Conservation (phyloP, 257 asterid genomes). For the Nicotiana tabacum region DNA sequence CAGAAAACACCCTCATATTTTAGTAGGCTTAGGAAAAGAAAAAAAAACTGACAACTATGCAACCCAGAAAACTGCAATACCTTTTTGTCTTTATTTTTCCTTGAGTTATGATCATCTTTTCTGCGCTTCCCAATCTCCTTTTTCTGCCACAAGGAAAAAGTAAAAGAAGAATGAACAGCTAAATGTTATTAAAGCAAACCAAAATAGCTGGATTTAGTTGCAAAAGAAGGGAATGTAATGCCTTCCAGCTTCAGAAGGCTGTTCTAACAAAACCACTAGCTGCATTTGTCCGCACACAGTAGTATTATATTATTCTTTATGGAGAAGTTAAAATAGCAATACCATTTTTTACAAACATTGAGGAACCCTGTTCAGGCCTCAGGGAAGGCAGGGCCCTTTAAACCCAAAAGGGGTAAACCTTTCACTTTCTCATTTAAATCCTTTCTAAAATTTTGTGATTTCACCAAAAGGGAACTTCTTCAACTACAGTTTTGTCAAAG, state of each 20-base stretch:
- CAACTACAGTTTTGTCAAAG: neutral
- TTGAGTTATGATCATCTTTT: constrained; percentile 69
- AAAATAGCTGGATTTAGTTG: neutral
- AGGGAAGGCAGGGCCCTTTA: neutral
- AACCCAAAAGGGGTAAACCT: neutral
- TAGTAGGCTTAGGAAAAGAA: neutral
- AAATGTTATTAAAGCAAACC: neutral
- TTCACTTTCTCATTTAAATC: neutral
- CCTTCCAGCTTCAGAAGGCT: neutral
- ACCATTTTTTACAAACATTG: neutral
- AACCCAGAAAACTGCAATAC: constrained; percentile 29
- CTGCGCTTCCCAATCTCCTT: constrained; percentile 89
- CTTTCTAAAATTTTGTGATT: neutral
- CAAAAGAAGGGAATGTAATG: neutral
- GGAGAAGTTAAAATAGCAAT: neutral
- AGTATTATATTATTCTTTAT: neutral
- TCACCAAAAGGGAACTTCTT: neutral
- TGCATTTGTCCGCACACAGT: neutral
- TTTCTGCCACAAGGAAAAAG: constrained; percentile 43
- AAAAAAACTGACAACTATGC: neutral
- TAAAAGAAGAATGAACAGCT: neutral
- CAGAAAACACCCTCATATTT: neutral
- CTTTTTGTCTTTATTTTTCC: constrained; percentile 82
- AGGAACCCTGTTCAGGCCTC: neutral
- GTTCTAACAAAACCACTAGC: neutral